Evolutionary conservation across 2,329 filamentous ascomycete genomes (phyloP).

Genomic region (Allantophomopsis cytisporea): DNA sequence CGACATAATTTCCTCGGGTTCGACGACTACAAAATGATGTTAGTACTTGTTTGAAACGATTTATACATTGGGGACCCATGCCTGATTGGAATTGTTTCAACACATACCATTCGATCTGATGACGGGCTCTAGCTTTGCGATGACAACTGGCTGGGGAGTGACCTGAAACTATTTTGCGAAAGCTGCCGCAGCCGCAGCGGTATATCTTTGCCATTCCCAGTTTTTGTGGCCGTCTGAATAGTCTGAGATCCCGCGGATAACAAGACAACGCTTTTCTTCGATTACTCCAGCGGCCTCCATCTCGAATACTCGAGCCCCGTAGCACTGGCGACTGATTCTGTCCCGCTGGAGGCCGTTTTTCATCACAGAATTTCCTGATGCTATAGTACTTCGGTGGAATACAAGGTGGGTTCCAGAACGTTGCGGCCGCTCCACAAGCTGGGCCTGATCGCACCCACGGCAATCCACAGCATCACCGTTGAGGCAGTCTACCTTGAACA

Average conservation of each 20-base stretch:
- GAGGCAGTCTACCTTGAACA: neutral
- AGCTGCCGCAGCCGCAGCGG: conserved; percentile 1
- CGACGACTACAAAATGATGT: too few relatives aligned
- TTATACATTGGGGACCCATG: too few relatives aligned
- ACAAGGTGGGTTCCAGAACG: neutral
- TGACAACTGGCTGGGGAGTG: too few relatives aligned
- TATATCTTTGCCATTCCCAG: conserved; percentile 3
- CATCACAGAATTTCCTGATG: conserved; percentile 1
- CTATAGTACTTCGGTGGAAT: neutral
- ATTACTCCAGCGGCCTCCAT: conserved; percentile 5
- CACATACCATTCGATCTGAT: too few relatives aligned
- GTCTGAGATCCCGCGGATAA: conserved; percentile 6
- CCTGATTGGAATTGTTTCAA: too few relatives aligned
- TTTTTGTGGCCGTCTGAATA: conserved; percentile 6
- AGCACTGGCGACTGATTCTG: too few relatives aligned
- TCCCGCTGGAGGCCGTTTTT: neutral
- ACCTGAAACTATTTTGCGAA: neutral
- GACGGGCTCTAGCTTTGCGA: too few relatives aligned
- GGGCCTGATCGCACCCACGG: neutral
- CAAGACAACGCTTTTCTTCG: conserved; percentile 2
- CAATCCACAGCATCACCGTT: neutral
- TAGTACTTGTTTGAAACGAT: too few relatives aligned
- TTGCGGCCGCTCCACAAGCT: neutral
- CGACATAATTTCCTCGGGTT: too few relatives aligned
- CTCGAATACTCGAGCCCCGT: conserved; percentile 2